Conservation (phyloP, 2,329 filamentous ascomycete genomes). For the Arthrobotrys sphaeroides region DNA sequence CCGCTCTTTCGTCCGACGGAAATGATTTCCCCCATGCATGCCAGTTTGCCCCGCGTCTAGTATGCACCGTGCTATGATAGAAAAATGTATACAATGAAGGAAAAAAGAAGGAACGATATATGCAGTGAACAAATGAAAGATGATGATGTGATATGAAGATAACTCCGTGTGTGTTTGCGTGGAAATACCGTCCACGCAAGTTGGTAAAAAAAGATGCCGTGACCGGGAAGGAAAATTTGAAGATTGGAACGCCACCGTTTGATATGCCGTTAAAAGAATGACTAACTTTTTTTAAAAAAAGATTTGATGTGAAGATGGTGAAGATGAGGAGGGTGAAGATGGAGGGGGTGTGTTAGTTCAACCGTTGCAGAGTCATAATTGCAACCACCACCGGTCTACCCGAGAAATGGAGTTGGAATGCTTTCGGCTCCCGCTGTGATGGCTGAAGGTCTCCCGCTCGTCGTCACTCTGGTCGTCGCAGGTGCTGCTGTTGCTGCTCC, state of each 20-base stretch:
- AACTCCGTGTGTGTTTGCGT: slow-evolving; percentile 30
- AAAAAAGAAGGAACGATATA: slow-evolving; percentile 4
- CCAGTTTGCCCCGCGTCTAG: slow-evolving; percentile 18
- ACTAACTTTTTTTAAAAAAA: slow-evolving; percentile 36
- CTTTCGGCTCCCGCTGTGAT: neutral
- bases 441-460: slow-evolving; percentile 39
- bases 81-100: slow-evolving; percentile 9
- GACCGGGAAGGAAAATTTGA: slow-evolving; percentile 6
- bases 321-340: neutral
- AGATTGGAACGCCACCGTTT: slow-evolving; percentile 31
- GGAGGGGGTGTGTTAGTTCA: neutral
- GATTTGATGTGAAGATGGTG: neutral
- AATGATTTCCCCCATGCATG: slow-evolving; percentile 3
- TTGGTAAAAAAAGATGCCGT: slow-evolving; percentile 15
- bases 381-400: slow-evolving; percentile 52
- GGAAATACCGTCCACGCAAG: slow-evolving; percentile 23
- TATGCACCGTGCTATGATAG: slow-evolving; percentile 29
- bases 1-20: slow-evolving; percentile 4
- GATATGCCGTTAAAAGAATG: slow-evolving; percentile 39
- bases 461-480: slow-evolving; percentile 52
- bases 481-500: slow-evolving; percentile 52
- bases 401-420: slow-evolving; percentile 40
- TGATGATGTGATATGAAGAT: slow-evolving; percentile 11
- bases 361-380: slow-evolving; percentile 43
- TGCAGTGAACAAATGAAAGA: slow-evolving; percentile 5